Evolutionary conservation across 352 stramenopile genomes (phyloP).

Genomic region (Pythium volutum): DNA sequence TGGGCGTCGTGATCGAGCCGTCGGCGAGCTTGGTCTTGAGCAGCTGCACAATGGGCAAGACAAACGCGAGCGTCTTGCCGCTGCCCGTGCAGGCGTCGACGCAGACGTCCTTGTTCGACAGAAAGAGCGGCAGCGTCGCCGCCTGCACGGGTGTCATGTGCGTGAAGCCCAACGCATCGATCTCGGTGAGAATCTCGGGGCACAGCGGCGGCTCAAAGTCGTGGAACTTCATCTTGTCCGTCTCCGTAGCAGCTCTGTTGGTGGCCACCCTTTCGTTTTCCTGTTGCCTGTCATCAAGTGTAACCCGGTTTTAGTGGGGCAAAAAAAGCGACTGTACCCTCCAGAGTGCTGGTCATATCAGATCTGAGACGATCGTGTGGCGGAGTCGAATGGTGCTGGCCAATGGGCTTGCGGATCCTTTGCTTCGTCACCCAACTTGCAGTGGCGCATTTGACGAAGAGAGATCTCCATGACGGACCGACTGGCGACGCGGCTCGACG

Average conservation of each 20-base stretch:
- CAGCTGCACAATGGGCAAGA: constrained; percentile 93
- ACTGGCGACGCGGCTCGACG: constrained; percentile 54
- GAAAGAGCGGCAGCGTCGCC: constrained; percentile 90
- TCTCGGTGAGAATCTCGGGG: constrained; percentile 61
- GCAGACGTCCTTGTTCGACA: constrained; percentile 93
- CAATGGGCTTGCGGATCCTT: constrained; percentile 10
- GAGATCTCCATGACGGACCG: constrained; percentile 45
- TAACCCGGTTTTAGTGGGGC: constrained; percentile 19
- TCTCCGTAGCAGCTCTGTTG: background rate
- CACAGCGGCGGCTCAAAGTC: constrained; percentile 81
- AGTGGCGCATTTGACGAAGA: background rate
- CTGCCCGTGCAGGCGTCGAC: constrained; percentile 94
- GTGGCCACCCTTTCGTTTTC: constrained; percentile 7
- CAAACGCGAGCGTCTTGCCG: constrained; percentile 95
- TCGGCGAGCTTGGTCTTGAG: constrained; percentile 67
- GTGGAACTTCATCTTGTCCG: constrained; percentile 66
- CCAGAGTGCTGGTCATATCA: background rate
- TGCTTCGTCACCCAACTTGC: constrained; percentile 6
- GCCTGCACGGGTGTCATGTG: constrained; percentile 92
- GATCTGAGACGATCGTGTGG: constrained; percentile 2
- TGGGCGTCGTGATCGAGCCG: constrained; percentile 51
- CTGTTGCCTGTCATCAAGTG: background rate
- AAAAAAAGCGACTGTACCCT: background rate
- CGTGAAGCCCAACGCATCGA: constrained; percentile 80
- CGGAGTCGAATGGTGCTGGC: background rate